Percentiles rank a stretch among this genome's conserved stretches.
Evolutionary conservation across 768 basidiomycete species (phyloP).

Genomic region (Pholiota conissans): DNA sequence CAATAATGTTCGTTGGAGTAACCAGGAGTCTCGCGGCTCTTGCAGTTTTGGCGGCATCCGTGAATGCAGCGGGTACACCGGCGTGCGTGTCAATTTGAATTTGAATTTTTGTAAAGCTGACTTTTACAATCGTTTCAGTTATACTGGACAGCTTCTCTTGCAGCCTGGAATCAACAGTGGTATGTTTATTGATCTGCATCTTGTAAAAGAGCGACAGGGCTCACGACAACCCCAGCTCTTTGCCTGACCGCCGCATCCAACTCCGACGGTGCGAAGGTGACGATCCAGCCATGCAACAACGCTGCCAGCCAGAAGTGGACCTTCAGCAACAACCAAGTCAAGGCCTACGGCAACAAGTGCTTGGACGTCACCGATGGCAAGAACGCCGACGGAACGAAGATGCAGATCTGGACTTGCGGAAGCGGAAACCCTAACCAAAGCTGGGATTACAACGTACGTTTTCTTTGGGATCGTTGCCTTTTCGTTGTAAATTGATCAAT

Average conservation of each 20-base stretch:
- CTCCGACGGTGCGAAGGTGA: conserved; percentile 46
- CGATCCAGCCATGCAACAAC: conserved; percentile 46
- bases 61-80: conserved; percentile 28
- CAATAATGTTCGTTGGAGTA: conserved; percentile 15
- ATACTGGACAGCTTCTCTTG: conserved; percentile 41
- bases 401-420: conserved; percentile 54
- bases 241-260: conserved; percentile 54
- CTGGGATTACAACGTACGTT: conserved; percentile 44
- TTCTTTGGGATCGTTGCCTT: not conserved
- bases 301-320: conserved; percentile 48
- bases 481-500: not conserved
- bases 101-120: not conserved
- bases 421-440: conserved; percentile 42
- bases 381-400: conserved; percentile 41
- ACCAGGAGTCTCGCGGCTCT: conserved; percentile 14
- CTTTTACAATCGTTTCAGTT: conserved; percentile 27
- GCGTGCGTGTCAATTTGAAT: conserved; percentile 18
- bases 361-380: conserved; percentile 46
- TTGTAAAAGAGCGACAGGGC: not conserved
- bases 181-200: conserved; percentile 17
- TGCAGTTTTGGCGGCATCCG: conserved; percentile 19
- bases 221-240: conserved; percentile 32
- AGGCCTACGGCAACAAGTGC: conserved; percentile 48
- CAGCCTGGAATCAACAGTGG: conserved; percentile 43
- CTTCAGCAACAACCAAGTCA: conserved; percentile 41